Base-by-base conservation (phyloP, 768 basidiomycete genomes). In the Macrocybe gigantea region DNA sequence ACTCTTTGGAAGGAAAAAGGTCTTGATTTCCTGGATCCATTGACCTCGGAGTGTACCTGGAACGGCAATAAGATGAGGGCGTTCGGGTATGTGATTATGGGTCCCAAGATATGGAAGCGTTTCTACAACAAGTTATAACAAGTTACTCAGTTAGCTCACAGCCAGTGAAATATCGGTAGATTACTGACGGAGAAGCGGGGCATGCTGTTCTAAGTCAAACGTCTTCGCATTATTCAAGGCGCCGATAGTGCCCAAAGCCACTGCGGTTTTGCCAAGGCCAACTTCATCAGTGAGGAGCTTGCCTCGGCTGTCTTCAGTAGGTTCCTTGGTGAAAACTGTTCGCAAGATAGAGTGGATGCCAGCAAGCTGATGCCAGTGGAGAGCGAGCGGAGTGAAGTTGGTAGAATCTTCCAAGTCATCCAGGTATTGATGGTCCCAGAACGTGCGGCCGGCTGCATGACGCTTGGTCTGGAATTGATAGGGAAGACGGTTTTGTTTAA, bases 221-320 rank as follows among this genome's bases (percentile, higher is more conserved):
- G 3, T 36, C 30, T 53, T 48, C 3, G 32, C 38, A 10, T 53
- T 38, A 13, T 49, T 53, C 0, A 64, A 41, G 41, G 60, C 60
- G 0, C 55, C 59, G 4, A 64, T 48, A 1, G 57, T 14, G 0
- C 55, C 33, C 1, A 57, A 36, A 0, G 60, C 38, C 30, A 60
- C 60, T 5, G 56, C 50, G 0, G 65, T 68, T 42, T 69, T 69
- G 0, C 65, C 64, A 0, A 67, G 54, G 0, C 68, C 64, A 5
- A 69, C 66, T 11, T 64, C 60, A 34, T 67, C 61, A 5, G 56
- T 51, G 7, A 65, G 14, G 7, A 64, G 57, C 2, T 56, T 46
- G 0, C 64, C 62, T 9, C 35, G 4, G 36, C 33, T 6, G 10
- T 10, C 29, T 10, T 10, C 10, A 0, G 3, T 13, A 2, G 49